These are phyloP conservation scores for Strigomonas culicis DNA, from an alignment of 208 protist genomes.

Conservation along the genomic window DNA sequence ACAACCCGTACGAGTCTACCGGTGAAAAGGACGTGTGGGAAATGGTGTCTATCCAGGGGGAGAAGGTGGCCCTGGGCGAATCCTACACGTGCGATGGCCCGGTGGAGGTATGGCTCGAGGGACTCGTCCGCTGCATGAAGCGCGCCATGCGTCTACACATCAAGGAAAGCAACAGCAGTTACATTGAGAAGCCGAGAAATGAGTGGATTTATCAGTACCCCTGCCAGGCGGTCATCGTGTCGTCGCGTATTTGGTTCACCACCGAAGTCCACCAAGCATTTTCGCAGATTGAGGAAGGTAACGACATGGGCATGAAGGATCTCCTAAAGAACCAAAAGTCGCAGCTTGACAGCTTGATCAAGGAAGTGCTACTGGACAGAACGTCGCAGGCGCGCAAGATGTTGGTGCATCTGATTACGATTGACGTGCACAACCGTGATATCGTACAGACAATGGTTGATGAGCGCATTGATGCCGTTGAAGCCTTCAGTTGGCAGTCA, in stretches of 20 bases:
- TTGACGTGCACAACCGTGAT: conserved; percentile 97
- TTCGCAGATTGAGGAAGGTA: conserved; percentile 97
- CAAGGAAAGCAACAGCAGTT: conserved; percentile 87
- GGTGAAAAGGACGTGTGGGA: conserved; percentile 80
- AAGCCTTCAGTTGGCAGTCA: conserved; percentile 97
- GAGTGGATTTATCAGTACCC: conserved; percentile 97
- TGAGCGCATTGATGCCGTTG: conserved; percentile 92
- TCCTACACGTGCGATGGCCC: conserved; percentile 91
- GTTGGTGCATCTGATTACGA: conserved; percentile 97
- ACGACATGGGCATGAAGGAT: conserved; percentile 98
- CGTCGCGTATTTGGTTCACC: conserved; percentile 97
- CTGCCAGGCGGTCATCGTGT: conserved; percentile 95
- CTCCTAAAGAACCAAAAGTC: conserved; percentile 95
- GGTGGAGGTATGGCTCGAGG: conserved; percentile 97
- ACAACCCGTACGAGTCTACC: conserved; percentile 52
- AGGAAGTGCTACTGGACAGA: conserved; percentile 92
- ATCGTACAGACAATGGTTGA: conserved; percentile 93
- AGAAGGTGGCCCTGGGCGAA: conserved; percentile 93
- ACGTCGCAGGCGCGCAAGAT: conserved; percentile 95
- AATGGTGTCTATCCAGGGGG: conserved; percentile 93
- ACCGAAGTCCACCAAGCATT: conserved; percentile 97
- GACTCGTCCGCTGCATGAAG: conserved; percentile 87
- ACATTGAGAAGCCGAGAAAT: conserved; percentile 95
- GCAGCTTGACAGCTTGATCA: conserved; percentile 93
- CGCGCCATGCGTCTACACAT: conserved; percentile 85